Evolutionary conservation across 495 filamentous ascomycete species (phyloP), one percentile per base, ranked within the genome.

Genomic region (Aspergillus avenaceus): DNA sequence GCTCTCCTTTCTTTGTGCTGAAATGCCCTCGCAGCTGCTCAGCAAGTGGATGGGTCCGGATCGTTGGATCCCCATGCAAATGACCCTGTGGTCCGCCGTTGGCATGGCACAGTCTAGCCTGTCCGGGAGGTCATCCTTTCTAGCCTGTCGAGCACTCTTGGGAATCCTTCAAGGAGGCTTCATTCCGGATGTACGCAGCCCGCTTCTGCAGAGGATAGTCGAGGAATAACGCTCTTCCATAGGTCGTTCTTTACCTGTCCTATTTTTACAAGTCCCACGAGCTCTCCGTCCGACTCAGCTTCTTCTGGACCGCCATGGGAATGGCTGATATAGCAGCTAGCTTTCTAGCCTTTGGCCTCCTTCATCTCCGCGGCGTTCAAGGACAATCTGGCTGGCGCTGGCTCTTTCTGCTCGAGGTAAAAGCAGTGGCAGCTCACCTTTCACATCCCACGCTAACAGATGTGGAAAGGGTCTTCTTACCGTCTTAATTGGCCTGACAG

Each of bases 11-110:
- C 53, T 62, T n/a, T 45, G 56, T 4, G 51, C 56, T 47, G 83
- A 82, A 66, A 84, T 86, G 58, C 84, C 84, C 0, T 85, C 83
- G 0, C 84, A 88, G 56, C 70, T 87, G 1, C 62, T 87, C 40
- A 72, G 67, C 41, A 88, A 89, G 56, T 72, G 72, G 58, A 51
- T 88, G 22, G 87, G 87, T 0, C 84, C 85, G 0, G 86, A 90
- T 60, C 71, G 74, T 14, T 89, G 84, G 82, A 86, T 90, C 25
- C 85, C 86, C 0, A 65, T 79, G 11, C 84, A 87, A 55, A 88
- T 88, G 70, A 65, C 83, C 0, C 66, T 78, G 0, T 89, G 85
- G 82, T 80, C 77, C 36, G 49, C 85, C 3, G 79, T 86, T 16
- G 80, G 83, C 4, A 61, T 61, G 27, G 63, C 62, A 12, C 84